A percentile compares a stretch with the other conserved stretches of the same genome.
Conservation (phyloP, 225 moss, liverwort and hornwort genomes). For the Marchantia polymorpha region DNA sequence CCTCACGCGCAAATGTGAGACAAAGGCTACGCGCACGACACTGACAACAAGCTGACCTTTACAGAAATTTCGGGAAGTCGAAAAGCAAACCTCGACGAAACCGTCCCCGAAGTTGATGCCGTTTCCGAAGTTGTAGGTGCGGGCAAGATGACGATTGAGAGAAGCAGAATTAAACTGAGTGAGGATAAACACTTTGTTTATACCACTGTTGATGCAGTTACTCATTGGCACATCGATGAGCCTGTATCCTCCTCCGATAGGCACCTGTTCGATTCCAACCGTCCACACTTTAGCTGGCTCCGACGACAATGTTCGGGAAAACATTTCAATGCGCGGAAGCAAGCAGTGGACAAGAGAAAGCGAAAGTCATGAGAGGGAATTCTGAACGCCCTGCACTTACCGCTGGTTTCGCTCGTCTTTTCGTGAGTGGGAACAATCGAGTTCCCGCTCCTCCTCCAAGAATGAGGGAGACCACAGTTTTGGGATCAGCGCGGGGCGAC, state of each 20-base stretch:
- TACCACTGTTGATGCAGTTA: conserved; percentile 37
- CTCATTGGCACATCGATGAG: conserved; percentile 37
- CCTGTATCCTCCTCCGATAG: conserved; percentile 35
- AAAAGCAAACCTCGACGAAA: conserved; percentile 25
- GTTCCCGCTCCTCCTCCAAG: conserved; percentile 47
- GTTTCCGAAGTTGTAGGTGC: conserved; percentile 33
- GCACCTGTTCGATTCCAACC: conserved; percentile 18
- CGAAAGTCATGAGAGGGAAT: neutral
- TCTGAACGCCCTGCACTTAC: conserved; percentile 4
- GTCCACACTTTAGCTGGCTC: neutral
- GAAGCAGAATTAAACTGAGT: conserved; percentile 35
- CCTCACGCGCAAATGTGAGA: neutral
- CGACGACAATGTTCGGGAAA: neutral
- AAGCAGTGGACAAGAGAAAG: neutral
- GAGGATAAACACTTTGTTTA: conserved; percentile 34
- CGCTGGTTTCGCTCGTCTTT: conserved; percentile 39
- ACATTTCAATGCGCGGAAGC: neutral
- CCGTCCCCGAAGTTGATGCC: conserved; percentile 35
- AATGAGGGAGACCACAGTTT: conserved; percentile 41
- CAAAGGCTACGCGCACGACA: neutral
- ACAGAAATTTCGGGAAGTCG: neutral
- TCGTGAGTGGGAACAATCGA: conserved; percentile 38
- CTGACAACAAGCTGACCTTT: neutral
- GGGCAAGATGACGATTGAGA: conserved; percentile 35
- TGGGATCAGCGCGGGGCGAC: conserved; percentile 35